These are phyloP conservation scores for Neurospora sp. DNA, from an alignment of 2,329 filamentous ascomycete genomes.

Conservation along the genomic window DNA sequence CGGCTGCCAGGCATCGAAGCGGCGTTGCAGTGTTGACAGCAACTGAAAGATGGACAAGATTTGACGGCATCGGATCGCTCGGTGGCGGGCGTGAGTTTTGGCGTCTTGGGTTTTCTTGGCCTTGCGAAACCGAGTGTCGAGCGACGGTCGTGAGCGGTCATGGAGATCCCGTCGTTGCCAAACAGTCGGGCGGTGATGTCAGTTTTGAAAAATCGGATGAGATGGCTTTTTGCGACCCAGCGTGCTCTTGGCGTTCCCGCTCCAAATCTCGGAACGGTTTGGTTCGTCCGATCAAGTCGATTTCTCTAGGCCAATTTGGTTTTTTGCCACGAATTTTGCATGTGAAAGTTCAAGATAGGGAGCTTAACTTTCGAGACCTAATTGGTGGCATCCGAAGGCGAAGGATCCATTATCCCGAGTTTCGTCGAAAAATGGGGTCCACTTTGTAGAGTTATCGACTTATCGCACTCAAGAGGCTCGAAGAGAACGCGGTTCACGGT, in stretches of 20 bases:
- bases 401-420: neutral
- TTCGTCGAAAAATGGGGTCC: neutral
- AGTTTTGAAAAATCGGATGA: neutral
- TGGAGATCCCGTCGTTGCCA: neutral
- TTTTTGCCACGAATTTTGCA: neutral
- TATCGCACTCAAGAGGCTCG: neutral
- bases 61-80: neutral
- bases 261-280: neutral
- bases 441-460: neutral
- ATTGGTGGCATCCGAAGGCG: neutral
- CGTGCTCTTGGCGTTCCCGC: neutral
- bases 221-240: neutral
- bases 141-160: neutral
- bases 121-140: neutral
- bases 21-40: neutral
- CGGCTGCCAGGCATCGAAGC: neutral
- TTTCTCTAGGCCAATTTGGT: neutral
- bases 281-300: neutral
- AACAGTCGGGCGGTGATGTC: neutral
- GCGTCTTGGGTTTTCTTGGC: neutral
- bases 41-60: neutral
- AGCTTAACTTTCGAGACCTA: neutral
- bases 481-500: neutral
- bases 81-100: neutral
- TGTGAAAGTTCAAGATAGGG: neutral